These are phyloP conservation scores for Rhazya stricta DNA, from an alignment of 257 asterid species.

Conservation along the genomic window DNA sequence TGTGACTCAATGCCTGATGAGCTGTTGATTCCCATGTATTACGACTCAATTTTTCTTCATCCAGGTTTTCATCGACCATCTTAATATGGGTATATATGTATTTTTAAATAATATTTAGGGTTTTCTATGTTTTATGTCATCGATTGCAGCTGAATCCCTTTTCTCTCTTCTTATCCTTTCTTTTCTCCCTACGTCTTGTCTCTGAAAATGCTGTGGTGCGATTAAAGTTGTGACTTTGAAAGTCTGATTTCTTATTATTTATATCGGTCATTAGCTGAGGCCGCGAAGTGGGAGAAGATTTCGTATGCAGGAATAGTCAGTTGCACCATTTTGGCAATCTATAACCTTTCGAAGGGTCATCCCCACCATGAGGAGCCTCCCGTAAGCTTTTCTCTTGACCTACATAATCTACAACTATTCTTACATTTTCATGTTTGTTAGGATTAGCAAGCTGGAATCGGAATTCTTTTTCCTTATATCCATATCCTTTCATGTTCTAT, in stretches of 20 bases:
- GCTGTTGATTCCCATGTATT: background rate
- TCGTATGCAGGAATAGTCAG: slow-evolving; percentile 42
- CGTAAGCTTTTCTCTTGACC: slow-evolving; percentile 35
- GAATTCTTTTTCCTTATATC: background rate
- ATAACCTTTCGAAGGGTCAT: slow-evolving; percentile 72
- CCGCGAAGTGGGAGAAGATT: slow-evolving; percentile 89
- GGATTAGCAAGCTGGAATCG: background rate
- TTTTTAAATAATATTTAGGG: background rate
- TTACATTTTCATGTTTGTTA: background rate
- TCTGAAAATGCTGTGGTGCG: background rate
- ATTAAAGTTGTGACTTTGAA: background rate
- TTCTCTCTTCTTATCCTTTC: background rate
- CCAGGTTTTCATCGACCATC: background rate
- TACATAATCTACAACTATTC: background rate
- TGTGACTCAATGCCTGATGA: background rate
- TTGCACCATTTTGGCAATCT: slow-evolving; percentile 43
- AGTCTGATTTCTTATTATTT: background rate
- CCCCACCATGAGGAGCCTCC: slow-evolving; percentile 66
- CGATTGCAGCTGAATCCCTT: background rate
- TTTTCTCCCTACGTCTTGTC: background rate
- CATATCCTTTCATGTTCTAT: background rate
- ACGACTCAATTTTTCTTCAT: background rate
- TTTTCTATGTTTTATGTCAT: background rate
- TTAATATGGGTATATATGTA: background rate
- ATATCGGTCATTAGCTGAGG: slow-evolving; percentile 49